Percentiles rank a stretch among this genome's conserved stretches.
These are phyloP conservation scores for Vigna angularis DNA, from an alignment of 306 rosid genomes.

Conservation along the genomic window DNA sequence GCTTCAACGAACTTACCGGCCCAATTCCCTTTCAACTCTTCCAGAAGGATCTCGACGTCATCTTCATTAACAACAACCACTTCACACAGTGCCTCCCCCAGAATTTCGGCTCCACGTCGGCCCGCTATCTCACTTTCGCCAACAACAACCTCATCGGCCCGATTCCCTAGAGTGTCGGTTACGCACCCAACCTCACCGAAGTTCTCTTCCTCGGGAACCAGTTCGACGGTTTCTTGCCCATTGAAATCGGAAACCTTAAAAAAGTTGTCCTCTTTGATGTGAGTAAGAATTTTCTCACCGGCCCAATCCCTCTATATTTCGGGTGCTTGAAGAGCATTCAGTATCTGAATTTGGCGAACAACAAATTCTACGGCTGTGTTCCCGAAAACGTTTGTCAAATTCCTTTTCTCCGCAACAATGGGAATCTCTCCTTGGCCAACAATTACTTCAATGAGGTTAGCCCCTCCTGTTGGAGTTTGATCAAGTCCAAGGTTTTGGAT, in stretches of 20 bases:
- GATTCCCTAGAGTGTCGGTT: conserved; percentile 67
- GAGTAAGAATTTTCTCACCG: conserved; percentile 54
- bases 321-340: conserved; percentile 60
- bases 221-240: conserved; percentile 69
- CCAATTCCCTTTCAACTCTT: conserved; percentile 52
- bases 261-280: conserved; percentile 64
- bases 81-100: conserved; percentile 50
- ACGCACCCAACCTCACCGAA: conserved; percentile 54
- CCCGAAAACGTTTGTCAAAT: conserved; percentile 72
- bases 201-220: conserved; percentile 69
- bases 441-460: conserved; percentile 73
- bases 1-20: conserved; percentile 55
- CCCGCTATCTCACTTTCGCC: conserved; percentile 73
- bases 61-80: conserved; percentile 72
- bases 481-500: conserved; percentile 48
- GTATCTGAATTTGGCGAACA: conserved; percentile 51
- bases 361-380: conserved; percentile 59
- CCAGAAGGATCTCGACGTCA: conserved; percentile 52
- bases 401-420: conserved; percentile 36
- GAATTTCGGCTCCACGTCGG: conserved; percentile 64
- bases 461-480: conserved; percentile 61
- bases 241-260: conserved; percentile 62
- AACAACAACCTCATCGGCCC: conserved; percentile 60
- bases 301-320: conserved; percentile 79
- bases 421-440: conserved; percentile 44